phyloP scores from a whole-genome alignment of 2,329 filamentous ascomycete species.

The Catunica adiposa region DNA sequence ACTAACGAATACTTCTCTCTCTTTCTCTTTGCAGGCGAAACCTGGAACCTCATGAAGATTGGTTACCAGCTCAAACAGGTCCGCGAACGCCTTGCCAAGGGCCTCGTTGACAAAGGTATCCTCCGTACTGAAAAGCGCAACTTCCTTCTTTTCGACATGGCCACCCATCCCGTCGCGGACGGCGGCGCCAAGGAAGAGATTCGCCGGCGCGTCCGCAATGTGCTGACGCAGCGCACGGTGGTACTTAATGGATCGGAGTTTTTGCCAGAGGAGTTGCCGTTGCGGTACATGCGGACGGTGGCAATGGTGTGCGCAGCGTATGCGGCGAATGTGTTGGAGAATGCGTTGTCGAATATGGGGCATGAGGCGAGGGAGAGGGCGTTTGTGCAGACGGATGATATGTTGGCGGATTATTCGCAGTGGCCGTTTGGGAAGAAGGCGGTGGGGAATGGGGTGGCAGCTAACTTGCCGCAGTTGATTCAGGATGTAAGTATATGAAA shows the following conservation, averaged over 20 bases:
- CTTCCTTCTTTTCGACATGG: conserved; percentile 99
- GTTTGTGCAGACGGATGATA: conserved; percentile 91
- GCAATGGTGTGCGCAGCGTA: conserved; percentile 97
- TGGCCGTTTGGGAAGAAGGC: conserved; percentile 88
- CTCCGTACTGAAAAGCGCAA: conserved; percentile 97
- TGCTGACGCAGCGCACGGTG: conserved; percentile 85
- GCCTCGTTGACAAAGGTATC: conserved; percentile 95
- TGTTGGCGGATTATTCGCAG: conserved; percentile 90
- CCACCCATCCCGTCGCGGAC: conserved; percentile 91
- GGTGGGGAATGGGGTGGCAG: conserved; percentile 64
- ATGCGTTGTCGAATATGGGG: conserved; percentile 82
- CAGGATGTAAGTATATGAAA: conserved; percentile 40
- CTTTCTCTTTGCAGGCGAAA: conserved; percentile 52
- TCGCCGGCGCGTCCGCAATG: conserved; percentile 74
- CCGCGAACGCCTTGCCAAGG: conserved; percentile 89
- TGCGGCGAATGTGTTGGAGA: conserved; percentile 93
- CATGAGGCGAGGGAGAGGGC: conserved; percentile 89
- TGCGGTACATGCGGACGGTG: conserved; percentile 80
- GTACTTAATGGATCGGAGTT: conserved; percentile 76
- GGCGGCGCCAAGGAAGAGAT: conserved; percentile 97
- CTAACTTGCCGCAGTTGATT: conserved; percentile 78
- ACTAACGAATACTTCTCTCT: conserved; percentile 3
- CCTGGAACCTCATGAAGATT: conserved; percentile 99
- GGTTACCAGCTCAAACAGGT: conserved; percentile 99
- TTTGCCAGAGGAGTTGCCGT: conserved; percentile 85